phyloP scores from a whole-genome alignment of 345 rosid genomes.

The Barbarea vulgaris region DNA sequence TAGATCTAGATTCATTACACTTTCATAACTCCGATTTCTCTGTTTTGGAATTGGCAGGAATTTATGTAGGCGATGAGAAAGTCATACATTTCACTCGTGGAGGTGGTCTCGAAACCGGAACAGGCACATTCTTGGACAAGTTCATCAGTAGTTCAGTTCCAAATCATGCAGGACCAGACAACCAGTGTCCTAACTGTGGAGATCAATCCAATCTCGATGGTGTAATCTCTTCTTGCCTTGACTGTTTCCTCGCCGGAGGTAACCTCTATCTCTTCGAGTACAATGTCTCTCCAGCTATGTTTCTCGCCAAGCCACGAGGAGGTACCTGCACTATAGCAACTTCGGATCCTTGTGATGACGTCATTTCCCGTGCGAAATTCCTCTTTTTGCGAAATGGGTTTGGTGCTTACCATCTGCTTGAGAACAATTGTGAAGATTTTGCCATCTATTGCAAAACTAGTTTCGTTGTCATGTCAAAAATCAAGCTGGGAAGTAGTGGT shows the following conservation, averaged over 20 bases:
- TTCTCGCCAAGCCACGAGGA: slow-evolving; percentile 61
- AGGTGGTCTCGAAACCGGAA: slow-evolving; percentile 67
- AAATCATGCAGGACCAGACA: slow-evolving; percentile 32
- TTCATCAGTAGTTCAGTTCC: slow-evolving; percentile 55
- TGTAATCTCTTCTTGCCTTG: slow-evolving; percentile 67
- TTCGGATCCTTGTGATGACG: slow-evolving; percentile 56
- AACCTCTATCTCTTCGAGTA: slow-evolving; percentile 65
- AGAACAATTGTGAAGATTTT: slow-evolving; percentile 80
- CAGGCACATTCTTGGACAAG: slow-evolving; percentile 62
- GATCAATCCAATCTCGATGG: slow-evolving; percentile 51
- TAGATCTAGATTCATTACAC: background rate
- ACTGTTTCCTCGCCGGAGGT: slow-evolving; percentile 71
- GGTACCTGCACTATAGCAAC: slow-evolving; percentile 70
- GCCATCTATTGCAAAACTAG: slow-evolving; percentile 81
- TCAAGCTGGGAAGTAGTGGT: slow-evolving; percentile 64
- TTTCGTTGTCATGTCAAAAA: slow-evolving; percentile 42
- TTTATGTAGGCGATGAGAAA: slow-evolving; percentile 61
- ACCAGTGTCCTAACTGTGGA: slow-evolving; percentile 62
- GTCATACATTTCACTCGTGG: slow-evolving; percentile 82
- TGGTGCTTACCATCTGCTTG: slow-evolving; percentile 59
- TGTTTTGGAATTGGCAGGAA: slow-evolving; percentile 45
- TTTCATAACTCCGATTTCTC: background rate
- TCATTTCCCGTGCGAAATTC: slow-evolving; percentile 52
- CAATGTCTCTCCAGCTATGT: slow-evolving; percentile 47
- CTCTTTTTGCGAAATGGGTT: slow-evolving; percentile 59